Conservation (phyloP, 2,329 filamentous ascomycete genomes). For the Mollisiaceae sp. region DNA sequence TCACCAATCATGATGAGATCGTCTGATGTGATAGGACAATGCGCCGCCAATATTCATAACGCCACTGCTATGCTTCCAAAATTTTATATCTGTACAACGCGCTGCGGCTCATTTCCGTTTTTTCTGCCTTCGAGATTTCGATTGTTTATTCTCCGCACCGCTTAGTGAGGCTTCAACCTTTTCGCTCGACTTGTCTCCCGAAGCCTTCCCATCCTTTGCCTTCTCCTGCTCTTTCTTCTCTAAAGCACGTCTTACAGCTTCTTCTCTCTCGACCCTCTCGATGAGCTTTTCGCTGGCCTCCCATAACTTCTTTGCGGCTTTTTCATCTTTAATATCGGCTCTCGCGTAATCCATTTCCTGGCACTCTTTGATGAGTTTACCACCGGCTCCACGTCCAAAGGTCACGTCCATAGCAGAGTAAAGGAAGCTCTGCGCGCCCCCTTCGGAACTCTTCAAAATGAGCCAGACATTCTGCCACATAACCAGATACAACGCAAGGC, state of each 20-base stretch:
- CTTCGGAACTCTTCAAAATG: constrained; percentile 80
- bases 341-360: constrained; percentile 73
- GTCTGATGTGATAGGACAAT: not conserved
- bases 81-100: constrained; percentile 1
- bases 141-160: constrained; percentile 32
- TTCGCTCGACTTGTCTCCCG: constrained; percentile 24
- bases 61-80: constrained; percentile 23
- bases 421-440: constrained; percentile 86
- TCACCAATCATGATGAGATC: not conserved
- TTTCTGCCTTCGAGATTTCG: constrained; percentile 40
- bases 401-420: constrained; percentile 83
- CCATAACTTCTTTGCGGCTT: constrained; percentile 85
- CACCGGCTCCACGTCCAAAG: constrained; percentile 68
- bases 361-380: constrained; percentile 87
- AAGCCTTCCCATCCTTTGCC: constrained; percentile 37
- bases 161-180: constrained; percentile 45
- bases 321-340: constrained; percentile 77
- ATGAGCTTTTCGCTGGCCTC: constrained; percentile 85
- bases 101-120: constrained; percentile 31
- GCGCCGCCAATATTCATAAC: constrained; percentile 7
- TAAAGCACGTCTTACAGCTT: constrained; percentile 59
- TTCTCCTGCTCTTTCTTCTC: constrained; percentile 47
- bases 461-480: constrained; percentile 87
- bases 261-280: constrained; percentile 79
- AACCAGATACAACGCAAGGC: constrained; percentile 75